phyloP scores from a whole-genome alignment of 306 rosid genomes.

The Cucumis cinereus region DNA sequence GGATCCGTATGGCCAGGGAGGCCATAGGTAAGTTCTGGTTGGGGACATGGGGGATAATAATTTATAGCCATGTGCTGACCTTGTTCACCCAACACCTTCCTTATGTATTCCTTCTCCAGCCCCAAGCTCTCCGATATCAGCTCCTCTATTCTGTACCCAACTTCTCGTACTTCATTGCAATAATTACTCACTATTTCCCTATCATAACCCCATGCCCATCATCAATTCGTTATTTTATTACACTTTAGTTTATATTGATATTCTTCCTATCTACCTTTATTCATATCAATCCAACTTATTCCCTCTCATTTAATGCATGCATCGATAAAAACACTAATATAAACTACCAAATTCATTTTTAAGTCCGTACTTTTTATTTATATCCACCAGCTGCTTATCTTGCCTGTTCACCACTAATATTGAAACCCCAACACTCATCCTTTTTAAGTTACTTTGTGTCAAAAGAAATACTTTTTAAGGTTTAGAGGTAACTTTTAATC shows the following conservation, averaged over 20 bases:
- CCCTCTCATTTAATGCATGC: neutral
- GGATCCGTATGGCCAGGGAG: constrained; percentile 93
- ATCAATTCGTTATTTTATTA: too few species aligned
- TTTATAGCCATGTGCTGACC: constrained; percentile 98
- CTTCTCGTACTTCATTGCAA: constrained; percentile 41
- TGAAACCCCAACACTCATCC: neutral
- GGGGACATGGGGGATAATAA: constrained; percentile 81
- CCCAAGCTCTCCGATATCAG: constrained; percentile 75
- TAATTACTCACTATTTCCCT: constrained; percentile 40
- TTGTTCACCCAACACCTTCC: constrained; percentile 46
- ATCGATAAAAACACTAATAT: neutral
- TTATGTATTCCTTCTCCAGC: constrained; percentile 42
- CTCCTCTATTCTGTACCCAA: constrained; percentile 49
- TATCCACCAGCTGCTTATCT: neutral
- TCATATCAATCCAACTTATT: too few species aligned
- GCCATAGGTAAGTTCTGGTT: constrained; percentile 84
- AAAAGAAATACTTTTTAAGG: too few species aligned
- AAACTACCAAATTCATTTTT: too few species aligned
- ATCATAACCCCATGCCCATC: neutral
- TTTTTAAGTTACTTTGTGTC: too few species aligned
- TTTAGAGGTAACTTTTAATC: too few species aligned
- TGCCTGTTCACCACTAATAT: neutral
- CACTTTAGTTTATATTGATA: too few species aligned
- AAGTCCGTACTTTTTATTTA: neutral
- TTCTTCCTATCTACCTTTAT: too few species aligned